Conservation (phyloP, 805 yeast genomes). For the Nakazawaea pomicola region DNA sequence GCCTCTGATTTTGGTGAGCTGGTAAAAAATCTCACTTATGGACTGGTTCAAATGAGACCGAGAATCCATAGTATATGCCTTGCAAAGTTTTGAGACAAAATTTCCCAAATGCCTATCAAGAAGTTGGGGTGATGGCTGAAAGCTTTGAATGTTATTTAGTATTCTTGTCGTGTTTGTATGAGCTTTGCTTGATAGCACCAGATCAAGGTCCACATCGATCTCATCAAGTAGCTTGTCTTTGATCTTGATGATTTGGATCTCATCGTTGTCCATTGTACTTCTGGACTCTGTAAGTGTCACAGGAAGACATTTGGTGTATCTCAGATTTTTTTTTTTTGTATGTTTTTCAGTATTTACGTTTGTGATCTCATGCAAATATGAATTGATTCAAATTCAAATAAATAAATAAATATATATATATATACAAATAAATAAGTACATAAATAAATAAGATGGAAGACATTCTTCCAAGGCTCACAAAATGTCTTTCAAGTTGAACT, state of each 20-base stretch:
- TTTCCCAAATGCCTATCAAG: conserved; percentile 36
- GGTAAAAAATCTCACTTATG: conserved; percentile 42
- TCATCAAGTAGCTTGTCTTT: conserved; percentile 3
- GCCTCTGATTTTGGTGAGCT: conserved; percentile 61
- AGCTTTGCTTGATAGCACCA: neutral
- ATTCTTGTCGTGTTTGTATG: conserved; percentile 8
- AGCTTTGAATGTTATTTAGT: conserved; percentile 34
- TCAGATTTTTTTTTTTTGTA: neutral
- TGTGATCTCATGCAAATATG: too few species aligned
- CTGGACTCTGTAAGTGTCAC: too few species aligned
- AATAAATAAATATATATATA: conserved; percentile 12
- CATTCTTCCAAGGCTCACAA: too few species aligned
- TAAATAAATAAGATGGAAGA: too few species aligned
- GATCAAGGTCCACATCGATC: neutral
- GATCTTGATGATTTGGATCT: conserved; percentile 6
- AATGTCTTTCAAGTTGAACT: conserved; percentile 63
- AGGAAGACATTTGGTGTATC: neutral
- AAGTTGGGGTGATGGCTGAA: conserved; percentile 49
- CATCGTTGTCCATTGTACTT: conserved; percentile 12
- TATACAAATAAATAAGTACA: neutral
- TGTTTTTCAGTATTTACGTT: too few species aligned
- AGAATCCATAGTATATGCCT: conserved; percentile 20
- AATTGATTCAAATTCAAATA: conserved; percentile 14
- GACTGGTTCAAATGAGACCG: conserved; percentile 10
- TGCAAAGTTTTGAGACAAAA: conserved; percentile 28